Evolutionary conservation across 768 basidiomycete genomes (phyloP).

Genomic region (Dendrothele bispora): DNA sequence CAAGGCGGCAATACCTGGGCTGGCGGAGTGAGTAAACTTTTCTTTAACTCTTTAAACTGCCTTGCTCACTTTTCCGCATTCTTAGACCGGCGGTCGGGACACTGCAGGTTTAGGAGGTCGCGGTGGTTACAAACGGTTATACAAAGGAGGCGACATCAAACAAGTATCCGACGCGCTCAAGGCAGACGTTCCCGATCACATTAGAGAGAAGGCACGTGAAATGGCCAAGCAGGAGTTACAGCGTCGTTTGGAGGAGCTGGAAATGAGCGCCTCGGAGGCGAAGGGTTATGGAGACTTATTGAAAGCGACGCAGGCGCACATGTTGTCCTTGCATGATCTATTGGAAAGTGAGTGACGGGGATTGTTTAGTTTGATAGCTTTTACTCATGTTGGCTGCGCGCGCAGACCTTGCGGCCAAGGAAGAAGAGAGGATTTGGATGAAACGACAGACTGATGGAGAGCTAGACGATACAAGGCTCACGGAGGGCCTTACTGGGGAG

Average conservation of each 20-base stretch:
- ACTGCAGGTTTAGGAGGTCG: conserved; percentile 67
- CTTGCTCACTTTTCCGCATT: neutral
- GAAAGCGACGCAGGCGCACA: conserved; percentile 56
- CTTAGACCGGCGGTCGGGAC: conserved; percentile 62
- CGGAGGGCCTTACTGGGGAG: conserved; percentile 69
- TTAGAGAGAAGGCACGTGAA: conserved; percentile 62
- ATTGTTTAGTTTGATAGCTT: neutral
- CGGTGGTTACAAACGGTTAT: conserved; percentile 68
- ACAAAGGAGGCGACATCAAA: conserved; percentile 62
- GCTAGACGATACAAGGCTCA: conserved; percentile 63
- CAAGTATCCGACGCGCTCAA: conserved; percentile 61
- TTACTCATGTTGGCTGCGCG: neutral
- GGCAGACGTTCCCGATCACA: conserved; percentile 56
- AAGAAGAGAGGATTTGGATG: conserved; percentile 71
- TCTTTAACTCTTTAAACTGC: neutral
- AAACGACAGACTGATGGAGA: conserved; percentile 74
- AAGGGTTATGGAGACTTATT: conserved; percentile 54
- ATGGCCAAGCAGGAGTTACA: conserved; percentile 67
- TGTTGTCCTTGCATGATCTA: conserved; percentile 57
- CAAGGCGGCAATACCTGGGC: conserved; percentile 65
- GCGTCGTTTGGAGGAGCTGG: conserved; percentile 59
- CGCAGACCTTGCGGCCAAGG: conserved; percentile 63
- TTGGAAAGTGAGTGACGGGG: conserved; percentile 66
- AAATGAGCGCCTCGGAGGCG: conserved; percentile 58
- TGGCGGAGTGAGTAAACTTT: conserved; percentile 49